These are phyloP conservation scores for Ceratobasidium sp. DNA, from an alignment of 1,284 basidiomycete genomes.

Conservation along the genomic window DNA sequence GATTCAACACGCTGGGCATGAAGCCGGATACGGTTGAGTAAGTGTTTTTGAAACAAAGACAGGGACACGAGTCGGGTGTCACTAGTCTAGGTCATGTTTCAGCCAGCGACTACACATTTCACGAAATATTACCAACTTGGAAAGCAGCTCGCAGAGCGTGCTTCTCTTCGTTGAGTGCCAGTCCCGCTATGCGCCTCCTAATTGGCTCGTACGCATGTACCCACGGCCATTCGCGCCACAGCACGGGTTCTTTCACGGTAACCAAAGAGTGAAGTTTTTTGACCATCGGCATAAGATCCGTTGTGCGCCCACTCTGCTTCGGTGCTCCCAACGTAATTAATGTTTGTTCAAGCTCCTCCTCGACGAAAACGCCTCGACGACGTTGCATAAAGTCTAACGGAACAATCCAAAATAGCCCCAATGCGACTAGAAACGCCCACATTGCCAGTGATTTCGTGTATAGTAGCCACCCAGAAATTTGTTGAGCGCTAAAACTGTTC, in stretches of 20 bases:
- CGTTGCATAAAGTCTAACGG: background rate
- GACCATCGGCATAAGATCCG: background rate
- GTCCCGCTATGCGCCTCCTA: background rate
- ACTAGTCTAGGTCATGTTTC: background rate
- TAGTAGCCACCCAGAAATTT: background rate
- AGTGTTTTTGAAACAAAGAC: background rate
- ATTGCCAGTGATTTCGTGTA: background rate
- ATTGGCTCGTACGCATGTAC: background rate
- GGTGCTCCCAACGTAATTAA: background rate
- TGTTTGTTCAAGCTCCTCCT: background rate
- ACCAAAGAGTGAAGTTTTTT: background rate
- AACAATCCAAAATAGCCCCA: background rate
- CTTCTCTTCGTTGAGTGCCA: background rate
- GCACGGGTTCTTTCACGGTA: background rate
- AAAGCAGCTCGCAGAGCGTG: background rate
- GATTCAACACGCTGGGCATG: background rate
- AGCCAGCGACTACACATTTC: background rate
- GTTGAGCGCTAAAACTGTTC: no score
- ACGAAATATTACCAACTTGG: background rate
- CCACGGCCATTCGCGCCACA: conserved; percentile 15
- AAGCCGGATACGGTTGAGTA: background rate
- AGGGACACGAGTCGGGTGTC: background rate
- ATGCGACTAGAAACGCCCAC: background rate
- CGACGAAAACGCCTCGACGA: background rate
- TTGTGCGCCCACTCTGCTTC: no score